A percentile compares a stretch with the other conserved stretches of the same genome.
Evolutionary conservation across 768 basidiomycete genomes (phyloP).

Genomic region (Leccinum barrowsii): DNA sequence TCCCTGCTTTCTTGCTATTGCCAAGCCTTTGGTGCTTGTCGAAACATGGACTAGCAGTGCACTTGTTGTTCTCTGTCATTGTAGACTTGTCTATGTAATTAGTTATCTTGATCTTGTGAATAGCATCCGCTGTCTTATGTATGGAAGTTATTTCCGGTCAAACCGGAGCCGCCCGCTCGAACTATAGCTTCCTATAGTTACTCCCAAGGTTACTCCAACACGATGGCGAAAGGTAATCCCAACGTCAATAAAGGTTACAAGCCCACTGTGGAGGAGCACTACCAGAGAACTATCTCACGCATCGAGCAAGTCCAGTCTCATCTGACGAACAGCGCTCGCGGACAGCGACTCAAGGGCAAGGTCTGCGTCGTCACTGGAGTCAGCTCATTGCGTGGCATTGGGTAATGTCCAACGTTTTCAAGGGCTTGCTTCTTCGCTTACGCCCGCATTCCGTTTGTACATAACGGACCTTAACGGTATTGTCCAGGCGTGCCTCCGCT

Average conservation of each 20-base stretch:
- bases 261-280: slow-evolving; percentile 44
- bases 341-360: slow-evolving; percentile 63
- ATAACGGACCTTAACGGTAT: background rate
- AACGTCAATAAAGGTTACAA: slow-evolving; percentile 6
- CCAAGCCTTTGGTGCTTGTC: slow-evolving; percentile 7
- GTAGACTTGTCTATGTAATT: slow-evolving; percentile 2
- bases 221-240: slow-evolving; percentile 18
- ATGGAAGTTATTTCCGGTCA: background rate
- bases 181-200: background rate
- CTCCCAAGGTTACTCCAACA: background rate
- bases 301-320: slow-evolving; percentile 68
- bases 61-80: slow-evolving; percentile 4
- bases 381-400: slow-evolving; percentile 84
- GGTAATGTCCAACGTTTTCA: slow-evolving; percentile 43
- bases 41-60: slow-evolving; percentile 11
- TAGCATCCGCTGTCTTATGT: background rate
- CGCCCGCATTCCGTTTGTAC: slow-evolving; percentile 3
- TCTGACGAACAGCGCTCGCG: slow-evolving; percentile 49
- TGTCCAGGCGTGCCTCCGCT: slow-evolving; percentile 64
- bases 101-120: slow-evolving; percentile 5
- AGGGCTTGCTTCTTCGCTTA: slow-evolving; percentile 9
- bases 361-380: slow-evolving; percentile 89
- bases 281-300: slow-evolving; percentile 59
- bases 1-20: slow-evolving; percentile 5
- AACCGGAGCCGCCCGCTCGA: background rate